phyloP scores from a whole-genome alignment of 352 stramenopile species.

The Pythium aphanidermatum region DNA sequence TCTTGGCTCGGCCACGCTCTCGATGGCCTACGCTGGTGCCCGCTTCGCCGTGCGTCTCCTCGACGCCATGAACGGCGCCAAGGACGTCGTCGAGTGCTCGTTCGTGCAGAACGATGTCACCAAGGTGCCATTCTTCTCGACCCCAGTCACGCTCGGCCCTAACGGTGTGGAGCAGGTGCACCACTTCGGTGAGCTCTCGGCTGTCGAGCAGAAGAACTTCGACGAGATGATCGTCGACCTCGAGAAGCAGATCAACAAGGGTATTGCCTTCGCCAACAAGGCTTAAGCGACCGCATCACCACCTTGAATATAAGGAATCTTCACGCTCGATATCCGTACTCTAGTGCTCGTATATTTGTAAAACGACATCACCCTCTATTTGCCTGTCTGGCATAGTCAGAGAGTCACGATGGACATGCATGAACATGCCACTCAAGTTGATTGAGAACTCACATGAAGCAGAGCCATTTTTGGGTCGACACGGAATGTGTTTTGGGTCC shows the following conservation, averaged over 20 bases:
- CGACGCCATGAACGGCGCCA: conserved; percentile 92
- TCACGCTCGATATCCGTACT: too few relatives aligned
- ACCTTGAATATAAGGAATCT: too few relatives aligned
- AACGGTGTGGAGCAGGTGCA: conserved; percentile 96
- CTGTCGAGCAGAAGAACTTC: conserved; percentile 82
- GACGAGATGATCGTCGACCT: conserved; percentile 87
- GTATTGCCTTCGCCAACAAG: conserved; percentile 81
- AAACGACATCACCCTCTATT: too few relatives aligned
- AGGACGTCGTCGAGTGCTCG: conserved; percentile 95
- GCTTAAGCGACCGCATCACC: conserved; percentile 13
- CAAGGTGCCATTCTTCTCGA: conserved; percentile 94
- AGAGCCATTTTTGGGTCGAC: too few relatives aligned
- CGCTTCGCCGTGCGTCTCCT: conserved; percentile 93
- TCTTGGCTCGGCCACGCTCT: conserved; percentile 97
- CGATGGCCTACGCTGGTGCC: conserved; percentile 98
- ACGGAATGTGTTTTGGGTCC: too few relatives aligned
- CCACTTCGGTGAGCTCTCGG: conserved; percentile 85
- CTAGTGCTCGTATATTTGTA: too few relatives aligned
- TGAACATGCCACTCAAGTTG: too few relatives aligned
- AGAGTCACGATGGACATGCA: too few relatives aligned
- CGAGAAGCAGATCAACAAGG: conserved; percentile 86
- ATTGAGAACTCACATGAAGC: too few relatives aligned
- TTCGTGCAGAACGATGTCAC: conserved; percentile 97
- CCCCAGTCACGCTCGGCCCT: conserved; percentile 92
- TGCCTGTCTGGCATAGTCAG: too few relatives aligned